A percentile compares a stretch with the other conserved stretches of the same genome.
Evolutionary conservation across 2,329 filamentous ascomycete species (phyloP).

Genomic region (Pseudopyricularia javanii): DNA sequence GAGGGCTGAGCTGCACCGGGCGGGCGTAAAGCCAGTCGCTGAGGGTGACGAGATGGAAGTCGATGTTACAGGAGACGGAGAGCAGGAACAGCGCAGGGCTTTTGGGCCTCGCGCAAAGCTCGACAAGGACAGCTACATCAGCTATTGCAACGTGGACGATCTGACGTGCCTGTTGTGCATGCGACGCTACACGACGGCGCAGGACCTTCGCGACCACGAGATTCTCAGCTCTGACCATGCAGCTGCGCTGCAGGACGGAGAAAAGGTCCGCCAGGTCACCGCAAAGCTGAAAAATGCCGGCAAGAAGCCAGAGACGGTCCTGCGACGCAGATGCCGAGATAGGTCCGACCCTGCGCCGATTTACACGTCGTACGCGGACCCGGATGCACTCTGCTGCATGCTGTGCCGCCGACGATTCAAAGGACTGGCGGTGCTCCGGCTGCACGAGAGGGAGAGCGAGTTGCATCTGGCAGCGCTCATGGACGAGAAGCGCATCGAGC

Average conservation of each 20-base stretch:
- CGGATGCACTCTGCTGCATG: constrained; percentile 26
- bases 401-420: constrained; percentile 29
- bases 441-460: constrained; percentile 30
- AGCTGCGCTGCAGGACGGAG: constrained; percentile 7
- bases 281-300: not conserved
- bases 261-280: not conserved
- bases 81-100: not conserved
- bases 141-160: constrained; percentile 31
- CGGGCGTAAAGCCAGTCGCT: constrained; percentile 14
- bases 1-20: constrained; percentile 52
- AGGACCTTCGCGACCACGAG: constrained; percentile 13
- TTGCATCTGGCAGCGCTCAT: constrained; percentile 21
- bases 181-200: constrained; percentile 40
- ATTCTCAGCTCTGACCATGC: constrained; percentile 13
- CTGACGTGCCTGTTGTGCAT: constrained; percentile 38
- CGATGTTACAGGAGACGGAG: constrained; percentile 14
- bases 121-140: constrained; percentile 29
- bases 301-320: not conserved
- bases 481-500: constrained; percentile 12
- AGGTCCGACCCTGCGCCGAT: constrained; percentile 20
- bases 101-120: constrained; percentile 13
- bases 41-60: not conserved
- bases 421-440: constrained; percentile 23
- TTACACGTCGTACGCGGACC: constrained; percentile 44
- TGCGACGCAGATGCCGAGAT: constrained; percentile 12